phyloP scores from a whole-genome alignment of 2,329 filamentous ascomycete genomes.

The Xylariaceae sp. region DNA sequence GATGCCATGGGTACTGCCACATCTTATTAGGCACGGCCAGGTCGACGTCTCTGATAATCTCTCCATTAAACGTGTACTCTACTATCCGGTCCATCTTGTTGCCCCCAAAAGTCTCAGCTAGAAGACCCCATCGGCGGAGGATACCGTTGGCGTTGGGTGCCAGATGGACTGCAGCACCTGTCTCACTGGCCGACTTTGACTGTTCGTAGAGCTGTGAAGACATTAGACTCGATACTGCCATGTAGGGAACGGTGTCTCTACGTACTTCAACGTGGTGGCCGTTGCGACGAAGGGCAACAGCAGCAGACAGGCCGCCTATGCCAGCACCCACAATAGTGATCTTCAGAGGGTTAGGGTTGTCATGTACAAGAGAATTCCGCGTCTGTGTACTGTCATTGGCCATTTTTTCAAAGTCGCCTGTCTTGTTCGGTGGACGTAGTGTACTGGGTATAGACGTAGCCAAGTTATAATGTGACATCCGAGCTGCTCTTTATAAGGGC shows the following conservation, averaged over 20 bases:
- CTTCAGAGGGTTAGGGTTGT: slow-evolving; percentile 25
- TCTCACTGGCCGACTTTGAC: slow-evolving; percentile 60
- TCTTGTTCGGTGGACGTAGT: no score
- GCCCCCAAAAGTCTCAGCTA: slow-evolving; percentile 47
- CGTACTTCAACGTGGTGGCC: slow-evolving; percentile 24
- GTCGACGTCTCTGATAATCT: slow-evolving; percentile 39
- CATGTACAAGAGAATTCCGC: slow-evolving; percentile 25
- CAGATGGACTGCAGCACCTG: slow-evolving; percentile 67
- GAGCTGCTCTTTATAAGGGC: no score
- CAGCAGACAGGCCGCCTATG: slow-evolving; percentile 41
- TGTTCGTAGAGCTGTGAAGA: slow-evolving; percentile 57
- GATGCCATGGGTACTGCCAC: slow-evolving; percentile 59
- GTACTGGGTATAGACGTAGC: no score
- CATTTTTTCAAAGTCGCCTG: slow-evolving; percentile 7
- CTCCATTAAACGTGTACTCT: slow-evolving; percentile 30
- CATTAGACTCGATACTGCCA: background rate
- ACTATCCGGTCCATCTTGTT: slow-evolving; percentile 35
- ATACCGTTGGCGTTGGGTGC: slow-evolving; percentile 66
- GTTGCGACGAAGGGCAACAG: slow-evolving; percentile 35
- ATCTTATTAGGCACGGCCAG: slow-evolving; percentile 46
- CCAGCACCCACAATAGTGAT: slow-evolving; percentile 40
- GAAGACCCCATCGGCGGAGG: slow-evolving; percentile 49
- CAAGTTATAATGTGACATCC: no score
- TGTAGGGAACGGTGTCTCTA: background rate
- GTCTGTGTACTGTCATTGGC: slow-evolving; percentile 14